Evolutionary conservation across 2,329 filamentous ascomycete genomes (phyloP).

Genomic region (Arthrobotrys musiformis): DNA sequence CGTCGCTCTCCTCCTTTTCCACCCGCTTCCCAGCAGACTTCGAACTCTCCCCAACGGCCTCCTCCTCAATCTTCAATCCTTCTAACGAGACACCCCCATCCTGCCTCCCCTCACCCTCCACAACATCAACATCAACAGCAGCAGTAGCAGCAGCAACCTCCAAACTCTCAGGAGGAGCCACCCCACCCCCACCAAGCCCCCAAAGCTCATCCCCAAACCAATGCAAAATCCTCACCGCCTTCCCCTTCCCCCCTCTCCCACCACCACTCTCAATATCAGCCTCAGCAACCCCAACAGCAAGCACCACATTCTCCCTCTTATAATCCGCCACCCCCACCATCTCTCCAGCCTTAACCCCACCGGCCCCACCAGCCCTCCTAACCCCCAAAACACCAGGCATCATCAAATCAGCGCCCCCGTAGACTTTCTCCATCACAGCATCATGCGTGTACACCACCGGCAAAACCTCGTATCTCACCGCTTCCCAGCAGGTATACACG

Average conservation of each 20-base stretch:
- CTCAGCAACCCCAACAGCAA: constrained; percentile 73
- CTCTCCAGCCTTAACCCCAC: constrained; percentile 67
- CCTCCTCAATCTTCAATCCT: constrained; percentile 64
- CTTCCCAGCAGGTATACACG: constrained; percentile 74
- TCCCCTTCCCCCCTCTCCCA: constrained; percentile 70
- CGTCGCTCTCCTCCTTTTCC: constrained; percentile 16
- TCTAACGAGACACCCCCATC: constrained; percentile 56
- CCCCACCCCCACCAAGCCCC: constrained; percentile 68
- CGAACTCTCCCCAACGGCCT: constrained; percentile 59
- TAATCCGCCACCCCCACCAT: constrained; percentile 73
- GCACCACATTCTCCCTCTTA: constrained; percentile 71
- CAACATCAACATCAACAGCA: constrained; percentile 59
- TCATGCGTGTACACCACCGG: constrained; percentile 73
- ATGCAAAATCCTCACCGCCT: constrained; percentile 73
- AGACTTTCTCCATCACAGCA: constrained; percentile 72
- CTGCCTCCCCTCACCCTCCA: constrained; percentile 15
- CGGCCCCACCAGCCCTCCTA: neutral
- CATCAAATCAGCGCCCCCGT: constrained; percentile 75
- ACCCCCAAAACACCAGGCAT: constrained; percentile 74
- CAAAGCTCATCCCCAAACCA: constrained; percentile 78
- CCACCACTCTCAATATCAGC: constrained; percentile 70
- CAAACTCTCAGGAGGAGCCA: constrained; percentile 63
- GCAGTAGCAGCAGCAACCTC: constrained; percentile 64
- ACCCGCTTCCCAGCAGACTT: constrained; percentile 58
- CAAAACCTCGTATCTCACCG: constrained; percentile 68